Percentiles rank a stretch among this genome's conserved stretches.
These are phyloP conservation scores for Sporisorium graminicola DNA, from an alignment of 1,284 basidiomycete species.

Conservation along the genomic window DNA sequence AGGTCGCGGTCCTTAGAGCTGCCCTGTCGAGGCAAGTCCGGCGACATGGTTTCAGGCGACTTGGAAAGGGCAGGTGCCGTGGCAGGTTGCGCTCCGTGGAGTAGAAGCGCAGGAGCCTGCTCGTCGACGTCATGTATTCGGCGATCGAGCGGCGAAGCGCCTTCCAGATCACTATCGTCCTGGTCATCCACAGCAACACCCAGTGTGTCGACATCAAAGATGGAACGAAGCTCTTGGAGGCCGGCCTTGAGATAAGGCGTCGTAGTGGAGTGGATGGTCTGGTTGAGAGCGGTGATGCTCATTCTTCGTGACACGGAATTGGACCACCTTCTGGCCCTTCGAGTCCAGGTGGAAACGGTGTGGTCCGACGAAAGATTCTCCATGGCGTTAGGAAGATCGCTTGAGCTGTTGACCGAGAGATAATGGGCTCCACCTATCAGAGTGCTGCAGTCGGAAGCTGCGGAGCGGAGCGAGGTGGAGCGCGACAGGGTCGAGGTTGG, in stretches of 20 bases:
- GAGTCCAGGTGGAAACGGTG: constrained; percentile 24
- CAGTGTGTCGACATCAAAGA: constrained; percentile 59
- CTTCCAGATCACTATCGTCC: constrained; percentile 30
- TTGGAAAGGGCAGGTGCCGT: constrained; percentile 16
- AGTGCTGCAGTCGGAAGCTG: constrained; percentile 18
- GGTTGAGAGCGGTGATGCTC: constrained; percentile 41
- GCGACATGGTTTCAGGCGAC: constrained; percentile 26
- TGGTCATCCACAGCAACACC: constrained; percentile 24
- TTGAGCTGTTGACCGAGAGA: constrained; percentile 26
- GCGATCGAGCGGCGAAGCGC: constrained; percentile 18
- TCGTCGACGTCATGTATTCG: background rate
- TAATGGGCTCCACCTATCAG: constrained; percentile 22
- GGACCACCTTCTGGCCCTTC: constrained; percentile 40
- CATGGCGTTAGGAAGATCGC: constrained; percentile 25
- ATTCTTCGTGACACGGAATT: constrained; percentile 43
- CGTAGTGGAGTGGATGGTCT: constrained; percentile 45
- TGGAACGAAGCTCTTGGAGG: constrained; percentile 57
- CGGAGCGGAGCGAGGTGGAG: constrained; percentile 40
- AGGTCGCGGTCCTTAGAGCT: constrained; percentile 30
- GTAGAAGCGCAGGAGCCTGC: constrained; percentile 6
- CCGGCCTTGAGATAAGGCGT: constrained; percentile 57
- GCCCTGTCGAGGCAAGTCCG: constrained; percentile 29
- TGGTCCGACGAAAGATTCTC: constrained; percentile 11
- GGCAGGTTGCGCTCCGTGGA: background rate
- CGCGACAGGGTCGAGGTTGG: constrained; percentile 35